These are phyloP conservation scores for Emmonsiellopsis sp. DNA, from an alignment of 2,329 filamentous ascomycete genomes.

Conservation along the genomic window DNA sequence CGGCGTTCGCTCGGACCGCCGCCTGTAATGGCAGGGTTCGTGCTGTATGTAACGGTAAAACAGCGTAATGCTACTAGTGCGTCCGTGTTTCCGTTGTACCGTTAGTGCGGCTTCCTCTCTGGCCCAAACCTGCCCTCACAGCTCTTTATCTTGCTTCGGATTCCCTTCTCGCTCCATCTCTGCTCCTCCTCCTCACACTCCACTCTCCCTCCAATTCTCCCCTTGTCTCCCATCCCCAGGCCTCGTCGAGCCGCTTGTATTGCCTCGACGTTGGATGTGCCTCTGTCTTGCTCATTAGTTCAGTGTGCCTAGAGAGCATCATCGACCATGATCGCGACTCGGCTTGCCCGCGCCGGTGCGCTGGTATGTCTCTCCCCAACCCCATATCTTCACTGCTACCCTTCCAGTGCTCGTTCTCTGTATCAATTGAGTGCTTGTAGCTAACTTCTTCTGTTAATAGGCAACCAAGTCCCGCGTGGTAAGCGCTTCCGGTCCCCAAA, in stretches of 20 bases:
- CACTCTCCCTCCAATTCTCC: conserved; percentile 32
- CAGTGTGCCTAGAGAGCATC: conserved; percentile 29
- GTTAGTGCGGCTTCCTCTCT: background rate
- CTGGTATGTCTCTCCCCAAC: conserved; percentile 30
- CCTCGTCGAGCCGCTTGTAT: conserved; percentile 23
- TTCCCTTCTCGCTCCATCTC: conserved; percentile 17
- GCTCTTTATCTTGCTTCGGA: conserved; percentile 8
- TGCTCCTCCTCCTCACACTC: conserved; percentile 23
- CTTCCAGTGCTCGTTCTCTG: background rate
- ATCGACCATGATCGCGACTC: conserved; percentile 39
- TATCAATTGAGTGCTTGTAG: conserved; percentile 6
- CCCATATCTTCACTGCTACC: background rate
- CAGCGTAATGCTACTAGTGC: background rate
- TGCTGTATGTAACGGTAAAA: background rate
- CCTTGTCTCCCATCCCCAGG: conserved; percentile 23
- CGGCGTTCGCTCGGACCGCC: background rate
- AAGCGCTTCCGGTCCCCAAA: conserved; percentile 18
- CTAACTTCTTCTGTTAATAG: conserved; percentile 22
- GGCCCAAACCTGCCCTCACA: background rate
- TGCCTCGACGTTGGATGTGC: conserved; percentile 29
- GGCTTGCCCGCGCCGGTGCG: conserved; percentile 39
- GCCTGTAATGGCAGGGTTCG: background rate
- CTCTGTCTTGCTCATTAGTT: conserved; percentile 9
- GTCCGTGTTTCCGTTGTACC: background rate
- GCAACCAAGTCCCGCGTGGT: conserved; percentile 39